Conservation (phyloP, 257 asterid species). For the Lavandula angustifolia region DNA sequence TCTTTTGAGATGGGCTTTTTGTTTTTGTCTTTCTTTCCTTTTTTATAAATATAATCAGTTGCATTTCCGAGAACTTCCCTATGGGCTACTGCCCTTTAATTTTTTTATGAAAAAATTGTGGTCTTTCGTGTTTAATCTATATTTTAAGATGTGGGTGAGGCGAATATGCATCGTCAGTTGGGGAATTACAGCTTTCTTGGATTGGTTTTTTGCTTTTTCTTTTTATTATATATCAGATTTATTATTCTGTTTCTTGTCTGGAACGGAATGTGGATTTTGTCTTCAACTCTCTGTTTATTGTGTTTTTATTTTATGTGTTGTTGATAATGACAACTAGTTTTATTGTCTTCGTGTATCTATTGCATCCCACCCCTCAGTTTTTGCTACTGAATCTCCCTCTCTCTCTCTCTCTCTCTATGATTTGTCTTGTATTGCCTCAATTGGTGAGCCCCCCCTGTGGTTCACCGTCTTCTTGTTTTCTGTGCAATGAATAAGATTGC, state of each 20-base stretch:
- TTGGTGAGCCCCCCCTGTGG: conserved; percentile 30
- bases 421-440: conserved; percentile 27
- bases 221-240: conserved; percentile 21
- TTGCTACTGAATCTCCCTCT: background rate
- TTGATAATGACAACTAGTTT: conserved; percentile 36
- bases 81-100: conserved; percentile 1
- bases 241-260: conserved; percentile 39
- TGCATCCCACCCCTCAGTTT: conserved; percentile 29
- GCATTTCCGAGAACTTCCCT: conserved; percentile 36
- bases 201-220: conserved; percentile 24
- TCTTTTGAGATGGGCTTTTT: conserved; percentile 27
- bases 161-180: conserved; percentile 24
- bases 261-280: conserved; percentile 36
- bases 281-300: conserved; percentile 27
- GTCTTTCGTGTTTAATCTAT: conserved; percentile 5
- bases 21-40: no score
- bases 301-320: conserved; percentile 21
- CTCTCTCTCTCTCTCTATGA: conserved; percentile 20
- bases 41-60: conserved; percentile 21
- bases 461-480: conserved; percentile 20
- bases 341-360: conserved; percentile 26
- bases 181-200: conserved; percentile 29
- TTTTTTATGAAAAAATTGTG: background rate
- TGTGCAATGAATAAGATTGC: conserved; percentile 3
- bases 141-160: conserved; percentile 26